phyloP scores from a whole-genome alignment of 1,284 basidiomycete species.

The Cryptococcus sp. region DNA sequence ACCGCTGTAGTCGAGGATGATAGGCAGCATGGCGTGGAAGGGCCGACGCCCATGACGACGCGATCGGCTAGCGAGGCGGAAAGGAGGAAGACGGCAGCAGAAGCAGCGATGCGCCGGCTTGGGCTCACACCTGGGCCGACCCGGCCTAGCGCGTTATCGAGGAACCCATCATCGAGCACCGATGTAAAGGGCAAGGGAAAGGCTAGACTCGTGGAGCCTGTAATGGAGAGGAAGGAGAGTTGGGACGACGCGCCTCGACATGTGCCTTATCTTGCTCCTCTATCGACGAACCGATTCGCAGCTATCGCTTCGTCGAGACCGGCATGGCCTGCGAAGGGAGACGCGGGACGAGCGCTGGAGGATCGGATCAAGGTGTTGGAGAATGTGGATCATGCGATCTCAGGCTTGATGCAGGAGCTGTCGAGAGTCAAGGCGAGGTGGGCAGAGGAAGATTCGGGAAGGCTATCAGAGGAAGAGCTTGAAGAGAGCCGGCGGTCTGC shows the following conservation, averaged over 20 bases:
- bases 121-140: conserved; percentile 1
- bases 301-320: too few relatives aligned
- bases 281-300: conserved; percentile 6
- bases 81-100: conserved; percentile 20
- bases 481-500: too few relatives aligned
- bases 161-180: neutral
- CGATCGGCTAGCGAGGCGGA: neutral
- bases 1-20: conserved; percentile 1
- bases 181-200: too few relatives aligned
- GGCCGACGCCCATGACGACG: neutral
- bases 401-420: conserved; percentile 68
- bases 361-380: conserved; percentile 70
- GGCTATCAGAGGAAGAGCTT: too few relatives aligned
- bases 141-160: neutral
- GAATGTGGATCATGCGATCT: conserved; percentile 62
- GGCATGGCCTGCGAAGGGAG: too few relatives aligned
- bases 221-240: neutral
- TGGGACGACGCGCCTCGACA: conserved; percentile 1
- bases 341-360: conserved; percentile 52
- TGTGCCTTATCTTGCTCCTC: conserved; percentile 10
- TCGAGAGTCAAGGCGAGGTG: conserved; percentile 62
- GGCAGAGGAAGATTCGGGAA: conserved; percentile 23
- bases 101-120: conserved; percentile 27
- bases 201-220: too few relatives aligned
- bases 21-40: neutral